Evolutionary conservation across 805 yeast genomes (phyloP).

Genomic region (Nakazawaea populi): DNA sequence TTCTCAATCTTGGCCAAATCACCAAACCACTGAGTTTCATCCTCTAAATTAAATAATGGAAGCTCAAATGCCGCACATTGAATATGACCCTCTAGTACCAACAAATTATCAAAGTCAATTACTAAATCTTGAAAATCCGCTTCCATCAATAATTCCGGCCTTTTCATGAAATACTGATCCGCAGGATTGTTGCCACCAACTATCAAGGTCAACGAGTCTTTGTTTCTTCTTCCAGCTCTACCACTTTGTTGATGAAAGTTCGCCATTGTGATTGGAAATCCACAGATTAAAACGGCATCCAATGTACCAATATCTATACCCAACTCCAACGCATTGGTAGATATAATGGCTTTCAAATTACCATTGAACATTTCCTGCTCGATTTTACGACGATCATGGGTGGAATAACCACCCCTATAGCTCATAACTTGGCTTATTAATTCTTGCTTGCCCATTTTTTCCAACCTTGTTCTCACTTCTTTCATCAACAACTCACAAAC

Average conservation of each 20-base stretch:
- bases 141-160: slow-evolving; percentile 55
- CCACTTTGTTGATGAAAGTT: slow-evolving; percentile 96
- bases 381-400: slow-evolving; percentile 77
- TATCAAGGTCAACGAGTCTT: slow-evolving; percentile 79
- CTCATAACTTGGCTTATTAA: slow-evolving; percentile 71
- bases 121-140: slow-evolving; percentile 52
- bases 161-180: slow-evolving; percentile 75
- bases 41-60: slow-evolving; percentile 47
- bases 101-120: slow-evolving; percentile 52
- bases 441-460: slow-evolving; percentile 36
- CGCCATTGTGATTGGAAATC: slow-evolving; percentile 84
- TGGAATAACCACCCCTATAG: slow-evolving; percentile 92
- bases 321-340: slow-evolving; percentile 92
- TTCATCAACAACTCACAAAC: slow-evolving; percentile 87
- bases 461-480: slow-evolving; percentile 58
- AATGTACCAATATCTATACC: slow-evolving; percentile 94
- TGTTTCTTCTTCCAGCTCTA: slow-evolving; percentile 86
- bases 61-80: slow-evolving; percentile 93
- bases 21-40: slow-evolving; percentile 56
- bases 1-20: slow-evolving; percentile 25
- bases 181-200: slow-evolving; percentile 82
- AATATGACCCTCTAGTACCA: slow-evolving; percentile 73
- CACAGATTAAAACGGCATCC: slow-evolving; percentile 89
- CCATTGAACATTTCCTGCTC: slow-evolving; percentile 91
- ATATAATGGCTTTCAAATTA: slow-evolving; percentile 74